Base-by-base conservation (phyloP, 2,329 filamentous ascomycete genomes). In the Xenosphaeropsis pyriputrescens region DNA sequence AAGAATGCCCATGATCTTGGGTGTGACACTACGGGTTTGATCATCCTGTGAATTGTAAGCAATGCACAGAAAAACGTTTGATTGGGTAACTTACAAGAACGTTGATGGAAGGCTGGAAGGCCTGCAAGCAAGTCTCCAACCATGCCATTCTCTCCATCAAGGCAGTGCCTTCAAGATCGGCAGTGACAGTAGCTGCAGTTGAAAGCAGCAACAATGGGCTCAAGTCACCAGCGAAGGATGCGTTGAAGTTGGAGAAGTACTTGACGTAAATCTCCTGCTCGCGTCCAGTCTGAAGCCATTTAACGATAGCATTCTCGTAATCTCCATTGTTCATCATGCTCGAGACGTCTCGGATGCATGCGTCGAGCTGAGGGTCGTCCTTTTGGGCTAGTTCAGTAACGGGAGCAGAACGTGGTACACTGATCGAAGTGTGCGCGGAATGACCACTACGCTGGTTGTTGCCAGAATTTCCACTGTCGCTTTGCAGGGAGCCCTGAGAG, bases 241-340 rank as follows among this genome's bases (percentile, higher is more conserved):
- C 65, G 46, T 64, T 59, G 51, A 66, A 65, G 42, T 67, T 66
- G 35, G 60, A 58, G 34, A 74, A 60, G 36, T 68, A 68, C 44
- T 65, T 61, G 22, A 68, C 63, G 54, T 79, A 82, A 37, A 81
- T 68, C 42, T 76, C 70, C 41, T 75, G 67, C 51, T 76, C 69
- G 26, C 70, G 66, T 13, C 67, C 68, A 46, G 68, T 69, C 56
- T 82, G 76, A 39, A 81, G 68, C 76, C 76, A 81, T 42, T 70
- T 69, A 40, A 80, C 67, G 52, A 78, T 67, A 32, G 72, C 77
- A 38, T 72, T 68, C 49, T 81, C 75, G 39, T 70, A 68, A 29
- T 71, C 68, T 16, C 71, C 72, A 19, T 70, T 65, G 29, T 68
- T 63, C 58, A 91, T 75, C 32, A 75, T 60, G 35, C 64, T 58